A percentile compares a stretch with the other conserved stretches of the same genome.
phyloP scores from a whole-genome alignment of 1,284 basidiomycete genomes.

The Moesziomyces parantarcticus region DNA sequence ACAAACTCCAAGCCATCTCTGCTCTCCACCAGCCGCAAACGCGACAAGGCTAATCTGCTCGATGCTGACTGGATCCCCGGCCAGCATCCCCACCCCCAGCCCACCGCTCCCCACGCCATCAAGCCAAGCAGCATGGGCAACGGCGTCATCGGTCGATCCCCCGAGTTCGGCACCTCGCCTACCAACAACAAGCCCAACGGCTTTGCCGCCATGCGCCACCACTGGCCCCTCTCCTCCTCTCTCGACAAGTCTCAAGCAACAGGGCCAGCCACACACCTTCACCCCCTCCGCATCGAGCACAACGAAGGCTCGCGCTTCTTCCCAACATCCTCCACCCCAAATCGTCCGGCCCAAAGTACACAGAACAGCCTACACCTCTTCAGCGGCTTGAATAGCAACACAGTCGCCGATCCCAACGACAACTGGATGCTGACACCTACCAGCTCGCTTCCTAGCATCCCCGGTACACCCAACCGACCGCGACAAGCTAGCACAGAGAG shows the following conservation, averaged over 20 bases:
- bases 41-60: constrained; percentile 9
- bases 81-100: constrained; percentile 31
- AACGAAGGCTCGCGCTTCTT: constrained; percentile 33
- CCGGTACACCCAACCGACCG: constrained; percentile 39
- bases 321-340: constrained; percentile 20
- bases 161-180: constrained; percentile 41
- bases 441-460: constrained; percentile 56
- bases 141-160: constrained; percentile 37
- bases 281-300: constrained; percentile 34
- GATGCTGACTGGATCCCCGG: constrained; percentile 26
- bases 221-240: constrained; percentile 42
- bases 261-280: constrained; percentile 32
- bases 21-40: constrained; percentile 36
- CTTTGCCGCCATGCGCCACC: constrained; percentile 13
- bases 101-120: constrained; percentile 24
- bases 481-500: constrained; percentile 33
- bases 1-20: constrained; percentile 11
- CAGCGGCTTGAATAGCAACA: neutral
- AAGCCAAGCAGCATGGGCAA: constrained; percentile 45
- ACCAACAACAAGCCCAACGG: constrained; percentile 11
- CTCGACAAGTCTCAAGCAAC: constrained; percentile 15
- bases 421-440: constrained; percentile 58
- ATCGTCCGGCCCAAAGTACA: constrained; percentile 6
- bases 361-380: constrained; percentile 1
- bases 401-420: constrained; percentile 22